Conservation (phyloP, 192 early-diverging fungal species). For the Backusella tuberculispora region DNA sequence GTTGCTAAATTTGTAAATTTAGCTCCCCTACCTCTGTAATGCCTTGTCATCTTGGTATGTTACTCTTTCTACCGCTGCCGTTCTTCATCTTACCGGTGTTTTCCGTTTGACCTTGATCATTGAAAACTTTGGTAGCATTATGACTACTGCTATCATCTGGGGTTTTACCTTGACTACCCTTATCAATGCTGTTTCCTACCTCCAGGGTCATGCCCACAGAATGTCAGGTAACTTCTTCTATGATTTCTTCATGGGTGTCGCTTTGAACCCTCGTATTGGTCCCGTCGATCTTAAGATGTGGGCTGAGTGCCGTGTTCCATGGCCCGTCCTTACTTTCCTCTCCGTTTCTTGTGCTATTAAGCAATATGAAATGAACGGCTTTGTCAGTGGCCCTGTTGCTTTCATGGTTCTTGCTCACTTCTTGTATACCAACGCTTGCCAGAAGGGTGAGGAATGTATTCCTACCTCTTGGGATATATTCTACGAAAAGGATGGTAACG, state of each 20-base stretch:
- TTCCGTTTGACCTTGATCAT: conserved; percentile 54
- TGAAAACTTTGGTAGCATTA: conserved; percentile 61
- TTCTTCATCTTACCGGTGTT: conserved; percentile 49
- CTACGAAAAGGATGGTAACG: conserved; percentile 57
- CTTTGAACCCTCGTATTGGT: conserved; percentile 51
- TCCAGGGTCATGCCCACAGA: conserved; percentile 48
- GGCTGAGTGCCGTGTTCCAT: conserved; percentile 53
- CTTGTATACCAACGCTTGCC: conserved; percentile 53
- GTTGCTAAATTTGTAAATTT: not conserved
- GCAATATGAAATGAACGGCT: conserved; percentile 48
- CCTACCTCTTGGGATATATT: conserved; percentile 57
- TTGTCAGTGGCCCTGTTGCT: conserved; percentile 40
- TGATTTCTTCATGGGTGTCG: conserved; percentile 54
- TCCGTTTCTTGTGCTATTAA: conserved; percentile 51
- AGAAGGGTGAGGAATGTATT: conserved; percentile 57
- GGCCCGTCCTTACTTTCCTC: conserved; percentile 53
- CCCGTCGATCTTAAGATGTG: conserved; percentile 54
- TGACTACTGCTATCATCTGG: conserved; percentile 55
- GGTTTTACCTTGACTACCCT: conserved; percentile 50
- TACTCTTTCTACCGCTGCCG: conserved; percentile 47
- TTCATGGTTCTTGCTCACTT: conserved; percentile 57
- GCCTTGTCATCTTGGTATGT: conserved; percentile 54
- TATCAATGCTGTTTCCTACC: conserved; percentile 37
- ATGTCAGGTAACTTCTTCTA: conserved; percentile 60
- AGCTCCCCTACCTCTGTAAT: conserved; percentile 61